A percentile compares a stretch with the other conserved stretches of the same genome.
These are phyloP conservation scores for Berberis thunbergii DNA, from an alignment of 164 flowering plant genomes.

Conservation along the genomic window DNA sequence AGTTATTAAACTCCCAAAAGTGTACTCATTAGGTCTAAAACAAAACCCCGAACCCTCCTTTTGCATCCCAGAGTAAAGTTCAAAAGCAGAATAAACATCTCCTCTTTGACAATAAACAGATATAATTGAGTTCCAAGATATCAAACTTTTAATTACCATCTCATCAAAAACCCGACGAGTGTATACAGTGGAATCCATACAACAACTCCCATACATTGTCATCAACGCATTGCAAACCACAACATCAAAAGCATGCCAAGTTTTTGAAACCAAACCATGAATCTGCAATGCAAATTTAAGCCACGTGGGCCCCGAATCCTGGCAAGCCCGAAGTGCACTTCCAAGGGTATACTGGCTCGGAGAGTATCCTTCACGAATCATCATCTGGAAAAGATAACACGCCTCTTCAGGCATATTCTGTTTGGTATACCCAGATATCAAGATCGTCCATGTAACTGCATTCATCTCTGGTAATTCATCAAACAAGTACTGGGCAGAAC, in stretches of 20 bases:
- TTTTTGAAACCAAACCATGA: constrained; percentile 55
- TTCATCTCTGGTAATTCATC: constrained; percentile 66
- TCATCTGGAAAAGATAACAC: constrained; percentile 31
- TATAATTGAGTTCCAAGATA: constrained; percentile 77
- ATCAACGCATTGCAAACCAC: constrained; percentile 62
- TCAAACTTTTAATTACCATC: constrained; percentile 35
- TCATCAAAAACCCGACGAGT: constrained; percentile 55
- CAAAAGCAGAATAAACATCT: constrained; percentile 40
- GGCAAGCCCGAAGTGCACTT: constrained; percentile 67
- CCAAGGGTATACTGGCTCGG: constrained; percentile 57
- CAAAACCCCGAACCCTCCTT: constrained; percentile 20
- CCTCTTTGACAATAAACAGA: constrained; percentile 61
- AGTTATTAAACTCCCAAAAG: constrained; percentile 68
- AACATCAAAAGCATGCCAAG: constrained; percentile 28
- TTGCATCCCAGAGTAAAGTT: constrained; percentile 56
- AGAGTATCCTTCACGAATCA: constrained; percentile 39
- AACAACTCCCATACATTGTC: constrained; percentile 59
- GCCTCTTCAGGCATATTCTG: constrained; percentile 44
- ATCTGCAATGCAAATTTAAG: constrained; percentile 51
- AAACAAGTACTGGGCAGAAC: constrained; percentile 44
- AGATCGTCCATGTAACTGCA: constrained; percentile 63
- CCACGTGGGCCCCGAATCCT: constrained; percentile 27
- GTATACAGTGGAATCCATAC: constrained; percentile 19
- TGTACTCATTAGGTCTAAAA: constrained; percentile 60
- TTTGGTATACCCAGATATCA: constrained; percentile 59